Base-by-base conservation (phyloP, 1,139 yeast species). In the Kodamaea sp. region DNA sequence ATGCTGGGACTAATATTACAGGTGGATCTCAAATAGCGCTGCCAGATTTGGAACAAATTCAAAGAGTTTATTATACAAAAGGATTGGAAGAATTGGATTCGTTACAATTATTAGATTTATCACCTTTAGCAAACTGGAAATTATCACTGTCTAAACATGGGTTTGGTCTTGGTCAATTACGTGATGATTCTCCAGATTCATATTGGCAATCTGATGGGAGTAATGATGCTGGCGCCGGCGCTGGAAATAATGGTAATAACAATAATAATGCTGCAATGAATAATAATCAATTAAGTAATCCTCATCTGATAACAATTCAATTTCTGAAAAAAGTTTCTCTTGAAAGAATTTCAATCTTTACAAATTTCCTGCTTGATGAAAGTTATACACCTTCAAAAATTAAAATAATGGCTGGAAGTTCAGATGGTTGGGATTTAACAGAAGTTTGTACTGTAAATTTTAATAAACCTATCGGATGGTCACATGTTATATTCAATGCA, bases 121-220 rank as follows among this genome's bases (percentile, higher is more conserved):
- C 96, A 1, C 80, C 83, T 7, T 63, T 85, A 25, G 97, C 95
- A 0, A 74, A 82, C 29, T 92, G 98, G 97, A 76, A 81, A 33
- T 79, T 88, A 0, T 85, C 96, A 1, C 83, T 96, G 0, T 66
- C 44, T 52, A 92, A 90, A 51, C 75, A 75, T 15, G 95, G 92
- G 0, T 80, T 70, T 50, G 95, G 94, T 0, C 70, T 88, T 8
- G 65, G 65, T 20, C 84, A 83, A 49, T 67, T 92, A 8, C 66
- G 94, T 27, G 88, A 85, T 39, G 94, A 87, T 53, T 75, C 81
- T 11, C 85, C 95, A 0, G 73, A 75, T 31, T 66, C 82, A 3
- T 90, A 73, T 58, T 94, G 99, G 99, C 98, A 94, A 58, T 85
- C 95, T 37, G 98, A 94, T 58, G 98, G 97, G 2, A 67, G 70